Percentiles rank a stretch among this genome's conserved stretches.
phyloP scores from a whole-genome alignment of 768 basidiomycete species.

The Rhizopogon sp. region DNA sequence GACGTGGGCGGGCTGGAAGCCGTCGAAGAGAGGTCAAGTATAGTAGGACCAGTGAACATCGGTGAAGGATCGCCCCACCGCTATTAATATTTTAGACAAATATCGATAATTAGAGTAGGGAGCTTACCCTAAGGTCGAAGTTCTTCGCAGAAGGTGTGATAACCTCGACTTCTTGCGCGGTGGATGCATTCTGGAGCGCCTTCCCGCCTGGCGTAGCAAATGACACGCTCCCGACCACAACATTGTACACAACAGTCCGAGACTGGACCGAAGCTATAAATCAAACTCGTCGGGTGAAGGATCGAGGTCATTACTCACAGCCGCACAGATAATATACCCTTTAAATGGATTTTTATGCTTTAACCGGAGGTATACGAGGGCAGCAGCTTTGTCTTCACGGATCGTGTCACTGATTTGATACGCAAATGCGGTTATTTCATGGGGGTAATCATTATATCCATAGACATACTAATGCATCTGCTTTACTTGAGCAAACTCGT shows the following conservation, averaged over 20 bases:
- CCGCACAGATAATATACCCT: conserved; percentile 69
- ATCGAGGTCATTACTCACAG: conserved; percentile 43
- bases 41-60: conserved; percentile 48
- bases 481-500: conserved; percentile 64
- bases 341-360: conserved; percentile 75
- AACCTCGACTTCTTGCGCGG: conserved; percentile 76
- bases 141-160: conserved; percentile 55
- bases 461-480: conserved; percentile 61
- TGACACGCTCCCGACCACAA: conserved; percentile 73
- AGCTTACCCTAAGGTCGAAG: conserved; percentile 48
- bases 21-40: conserved; percentile 20
- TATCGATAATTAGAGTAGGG: conserved; percentile 1
- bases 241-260: conserved; percentile 69
- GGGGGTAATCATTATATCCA: not conserved
- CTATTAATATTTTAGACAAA: conserved; percentile 26
- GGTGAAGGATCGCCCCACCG: conserved; percentile 69
- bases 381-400: conserved; percentile 73
- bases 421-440: not conserved
- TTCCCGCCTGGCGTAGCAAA: conserved; percentile 72
- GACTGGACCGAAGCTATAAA: conserved; percentile 27
- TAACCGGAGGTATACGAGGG: conserved; percentile 72
- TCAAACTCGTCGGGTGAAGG: not conserved
- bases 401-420: conserved; percentile 58
- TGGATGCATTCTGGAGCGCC: conserved; percentile 75
- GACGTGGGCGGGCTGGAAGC: not conserved